phyloP scores from a whole-genome alignment of 805 yeast species.

The Candida vartiovaarae region DNA sequence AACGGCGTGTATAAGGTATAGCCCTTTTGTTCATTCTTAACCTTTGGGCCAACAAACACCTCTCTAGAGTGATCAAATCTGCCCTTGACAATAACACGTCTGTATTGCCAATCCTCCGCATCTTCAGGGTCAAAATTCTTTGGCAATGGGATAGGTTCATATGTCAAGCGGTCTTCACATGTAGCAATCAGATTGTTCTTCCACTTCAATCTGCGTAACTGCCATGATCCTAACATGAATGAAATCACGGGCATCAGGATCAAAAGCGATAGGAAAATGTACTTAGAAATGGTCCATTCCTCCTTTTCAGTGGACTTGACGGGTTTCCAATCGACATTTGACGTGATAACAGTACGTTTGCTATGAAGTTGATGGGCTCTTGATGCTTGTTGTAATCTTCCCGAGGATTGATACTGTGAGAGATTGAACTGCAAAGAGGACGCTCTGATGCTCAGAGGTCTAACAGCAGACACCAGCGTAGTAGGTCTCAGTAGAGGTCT shows the following conservation, averaged over 20 bases:
- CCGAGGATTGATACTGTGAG: too few relatives aligned
- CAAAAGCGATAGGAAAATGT: constrained; percentile 31
- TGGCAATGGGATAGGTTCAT: constrained; percentile 69
- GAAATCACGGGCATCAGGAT: constrained; percentile 81
- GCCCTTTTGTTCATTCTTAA: constrained; percentile 66
- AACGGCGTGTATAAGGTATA: constrained; percentile 79
- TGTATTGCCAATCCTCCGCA: constrained; percentile 69
- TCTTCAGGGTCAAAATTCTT: constrained; percentile 54
- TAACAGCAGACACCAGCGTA: too few relatives aligned
- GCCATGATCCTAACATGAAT: constrained; percentile 91
- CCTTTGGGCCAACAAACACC: constrained; percentile 86
- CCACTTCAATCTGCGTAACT: constrained; percentile 79
- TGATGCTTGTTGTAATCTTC: background rate
- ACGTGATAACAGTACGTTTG: constrained; percentile 41
- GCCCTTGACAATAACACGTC: constrained; percentile 74
- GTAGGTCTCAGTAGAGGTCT: too few relatives aligned
- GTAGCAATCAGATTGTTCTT: constrained; percentile 74
- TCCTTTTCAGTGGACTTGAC: constrained; percentile 41
- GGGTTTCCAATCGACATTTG: constrained; percentile 82
- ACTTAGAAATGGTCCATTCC: constrained; percentile 23
- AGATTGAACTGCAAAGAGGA: too few relatives aligned
- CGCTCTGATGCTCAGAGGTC: too few relatives aligned
- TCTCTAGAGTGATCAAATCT: constrained; percentile 79
- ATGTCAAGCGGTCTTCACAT: constrained; percentile 75
- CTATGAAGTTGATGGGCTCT: background rate